Evolutionary conservation across 805 yeast genomes (phyloP), one percentile per base, ranked within the genome.

Genomic region (Starmerella scarabaei): DNA sequence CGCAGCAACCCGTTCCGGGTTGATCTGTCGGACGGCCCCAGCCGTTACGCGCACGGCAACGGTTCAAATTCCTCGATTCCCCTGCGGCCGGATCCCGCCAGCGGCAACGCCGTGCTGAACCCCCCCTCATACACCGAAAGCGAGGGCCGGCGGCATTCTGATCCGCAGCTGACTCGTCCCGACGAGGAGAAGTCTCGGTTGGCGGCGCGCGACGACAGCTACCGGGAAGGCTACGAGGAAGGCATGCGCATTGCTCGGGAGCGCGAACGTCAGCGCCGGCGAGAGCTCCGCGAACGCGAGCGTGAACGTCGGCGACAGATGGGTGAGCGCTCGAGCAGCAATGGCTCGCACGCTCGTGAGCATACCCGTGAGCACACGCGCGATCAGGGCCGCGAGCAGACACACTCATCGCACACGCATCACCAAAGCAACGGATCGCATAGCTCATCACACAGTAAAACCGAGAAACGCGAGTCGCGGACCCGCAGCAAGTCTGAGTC

Each of bases 231-330:
- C 28, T 40, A 39, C 34, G 52, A 48, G 38, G 48, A 44, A 18
- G 52, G 52, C 17, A 38, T 48, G 37, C 53, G 52, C 33, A 37
- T 45, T 11, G 50, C 50, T 17, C 42, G 45, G 11, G 50, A 47
- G 34, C 38, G 43, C 14, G 49, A 43, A 29, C 45, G 48, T 21
- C 47, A 48, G 45, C 45, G 45, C 30, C 51, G 53, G 26, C 50
- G 53, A 8, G 51, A 47, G 27, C 40, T 35, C 24, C 50, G 52
- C 16, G 55, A 44, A 30, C 48, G 48, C 27, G 26, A 23, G 26
- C 35, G 35, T 12, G 42, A 48, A 19, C 40, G 48, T n/a, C 41
- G 34, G 32, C 30, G 39, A 14, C 35, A 15, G 17, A n/a, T n/a
- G n/a, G 35, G 35, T 14, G 31, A 30, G 17, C 18, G 15, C 30